Conservation (phyloP, 2,329 filamentous ascomycete species). For the Alternaria triticimaculans region DNA sequence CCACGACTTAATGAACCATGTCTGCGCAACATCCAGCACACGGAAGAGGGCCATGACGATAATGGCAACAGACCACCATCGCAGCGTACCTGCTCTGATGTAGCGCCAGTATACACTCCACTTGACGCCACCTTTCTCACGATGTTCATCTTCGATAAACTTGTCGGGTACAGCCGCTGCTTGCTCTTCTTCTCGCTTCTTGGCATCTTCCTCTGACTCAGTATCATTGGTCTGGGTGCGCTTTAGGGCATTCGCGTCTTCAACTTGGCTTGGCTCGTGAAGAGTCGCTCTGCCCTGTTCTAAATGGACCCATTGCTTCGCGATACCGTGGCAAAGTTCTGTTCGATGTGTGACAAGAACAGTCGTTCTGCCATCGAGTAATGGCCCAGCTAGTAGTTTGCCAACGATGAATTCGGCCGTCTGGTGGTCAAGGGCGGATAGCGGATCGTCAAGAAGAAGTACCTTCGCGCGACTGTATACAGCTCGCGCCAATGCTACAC, state of each 20-base stretch:
- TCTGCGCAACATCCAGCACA: constrained; percentile 68
- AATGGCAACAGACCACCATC: constrained; percentile 74
- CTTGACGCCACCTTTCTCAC: constrained; percentile 77
- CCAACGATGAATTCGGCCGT: constrained; percentile 68
- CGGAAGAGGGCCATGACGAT: constrained; percentile 69
- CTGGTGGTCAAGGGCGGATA: constrained; percentile 68
- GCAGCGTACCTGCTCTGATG: constrained; percentile 77
- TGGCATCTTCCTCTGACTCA: constrained; percentile 44
- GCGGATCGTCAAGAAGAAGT: constrained; percentile 64
- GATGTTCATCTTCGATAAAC: constrained; percentile 79
- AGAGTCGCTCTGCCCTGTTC: constrained; percentile 62
- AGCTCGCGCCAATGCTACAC: constrained; percentile 66
- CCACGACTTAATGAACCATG: constrained; percentile 88
- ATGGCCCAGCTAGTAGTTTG: constrained; percentile 62
- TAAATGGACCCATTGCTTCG: constrained; percentile 76
- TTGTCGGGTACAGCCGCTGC: constrained; percentile 69
- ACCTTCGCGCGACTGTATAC: constrained; percentile 64
- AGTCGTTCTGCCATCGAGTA: constrained; percentile 61
- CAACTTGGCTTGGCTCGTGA: constrained; percentile 51
- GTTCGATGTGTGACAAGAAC: constrained; percentile 70
- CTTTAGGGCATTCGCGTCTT: constrained; percentile 54
- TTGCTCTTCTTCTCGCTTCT: constrained; percentile 46
- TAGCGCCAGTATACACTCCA: constrained; percentile 82
- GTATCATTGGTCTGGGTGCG: constrained; percentile 47
- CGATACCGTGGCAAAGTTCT: constrained; percentile 75